Evolutionary conservation across 352 stramenopile genomes (phyloP).

Genomic region (Aphanomyces stellatus): DNA sequence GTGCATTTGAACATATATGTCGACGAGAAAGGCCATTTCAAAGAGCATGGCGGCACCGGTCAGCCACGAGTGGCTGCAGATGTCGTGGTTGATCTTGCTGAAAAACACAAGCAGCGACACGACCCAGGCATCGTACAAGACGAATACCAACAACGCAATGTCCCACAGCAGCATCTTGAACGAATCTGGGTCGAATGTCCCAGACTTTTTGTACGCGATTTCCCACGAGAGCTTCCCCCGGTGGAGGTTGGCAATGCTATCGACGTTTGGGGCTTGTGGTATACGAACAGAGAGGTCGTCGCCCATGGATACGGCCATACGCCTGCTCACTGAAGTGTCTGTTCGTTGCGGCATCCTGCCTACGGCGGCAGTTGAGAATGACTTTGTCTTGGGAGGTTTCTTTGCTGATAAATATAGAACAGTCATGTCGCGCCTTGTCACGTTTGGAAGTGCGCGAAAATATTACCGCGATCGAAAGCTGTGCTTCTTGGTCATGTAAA

Average conservation of each 20-base stretch:
- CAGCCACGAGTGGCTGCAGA: background rate
- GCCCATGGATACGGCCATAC: no score
- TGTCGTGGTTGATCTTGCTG: background rate
- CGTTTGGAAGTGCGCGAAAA: no score
- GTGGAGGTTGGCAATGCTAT: background rate
- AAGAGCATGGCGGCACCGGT: background rate
- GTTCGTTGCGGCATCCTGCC: no score
- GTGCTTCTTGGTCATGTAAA: no score
- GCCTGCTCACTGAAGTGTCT: no score
- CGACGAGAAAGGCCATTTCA: background rate
- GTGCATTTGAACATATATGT: constrained; percentile 6
- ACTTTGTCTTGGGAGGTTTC: no score
- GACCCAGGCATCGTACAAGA: constrained; percentile 42
- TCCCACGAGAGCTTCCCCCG: background rate
- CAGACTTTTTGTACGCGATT: background rate
- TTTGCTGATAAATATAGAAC: no score
- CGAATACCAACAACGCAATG: constrained; percentile 39
- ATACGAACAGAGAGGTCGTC: no score
- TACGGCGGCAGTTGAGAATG: no score
- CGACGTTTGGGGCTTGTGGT: no score
- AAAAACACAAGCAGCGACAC: constrained; percentile 34
- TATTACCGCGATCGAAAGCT: no score
- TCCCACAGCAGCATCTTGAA: constrained; percentile 42
- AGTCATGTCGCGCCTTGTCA: no score
- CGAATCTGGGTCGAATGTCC: constrained; percentile 48